Percentiles rank a stretch among this genome's conserved stretches.
These are phyloP conservation scores for Edhazardia aedis DNA, from an alignment of 371 early-diverging fungal genomes.

Conservation along the genomic window DNA sequence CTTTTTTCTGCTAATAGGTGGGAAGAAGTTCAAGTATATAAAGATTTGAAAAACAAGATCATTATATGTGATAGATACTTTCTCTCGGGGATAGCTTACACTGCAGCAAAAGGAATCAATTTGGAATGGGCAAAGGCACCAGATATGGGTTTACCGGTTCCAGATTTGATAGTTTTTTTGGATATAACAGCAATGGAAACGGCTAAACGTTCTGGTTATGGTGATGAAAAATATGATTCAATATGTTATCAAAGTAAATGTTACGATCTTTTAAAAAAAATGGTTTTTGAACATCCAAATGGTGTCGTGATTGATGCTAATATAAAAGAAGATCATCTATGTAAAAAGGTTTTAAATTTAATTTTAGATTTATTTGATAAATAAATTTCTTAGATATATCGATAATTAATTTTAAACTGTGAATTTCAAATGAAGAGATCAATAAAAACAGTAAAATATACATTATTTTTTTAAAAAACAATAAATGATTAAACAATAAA, in stretches of 20 bases:
- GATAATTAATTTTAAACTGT: too few species aligned
- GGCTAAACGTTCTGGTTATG: slow-evolving; percentile 31
- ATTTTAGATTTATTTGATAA: too few species aligned
- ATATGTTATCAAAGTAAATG: slow-evolving; percentile 31
- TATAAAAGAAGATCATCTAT: too few species aligned
- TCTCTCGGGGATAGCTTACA: slow-evolving; percentile 34
- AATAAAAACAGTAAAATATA: too few species aligned
- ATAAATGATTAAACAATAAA: too few species aligned
- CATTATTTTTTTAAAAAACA: too few species aligned
- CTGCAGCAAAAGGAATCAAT: slow-evolving; percentile 35
- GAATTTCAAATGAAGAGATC: too few species aligned
- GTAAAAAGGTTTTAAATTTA: too few species aligned
- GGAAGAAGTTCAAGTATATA: slow-evolving; percentile 26
- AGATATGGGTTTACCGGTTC: slow-evolving; percentile 31
- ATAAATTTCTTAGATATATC: too few species aligned
- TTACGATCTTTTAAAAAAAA: not conserved
- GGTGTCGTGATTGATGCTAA: not conserved
- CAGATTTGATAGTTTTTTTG: slow-evolving; percentile 41
- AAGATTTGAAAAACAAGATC: slow-evolving; percentile 9
- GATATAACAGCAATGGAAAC: slow-evolving; percentile 23
- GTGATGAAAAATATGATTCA: slow-evolving; percentile 42
- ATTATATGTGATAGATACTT: slow-evolving; percentile 46
- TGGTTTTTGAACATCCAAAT: not conserved
- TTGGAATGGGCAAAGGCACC: slow-evolving; percentile 19
- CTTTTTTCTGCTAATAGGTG: slow-evolving; percentile 47